phyloP scores from a whole-genome alignment of 2,329 filamentous ascomycete genomes.

The Aspergillus phoenicis region DNA sequence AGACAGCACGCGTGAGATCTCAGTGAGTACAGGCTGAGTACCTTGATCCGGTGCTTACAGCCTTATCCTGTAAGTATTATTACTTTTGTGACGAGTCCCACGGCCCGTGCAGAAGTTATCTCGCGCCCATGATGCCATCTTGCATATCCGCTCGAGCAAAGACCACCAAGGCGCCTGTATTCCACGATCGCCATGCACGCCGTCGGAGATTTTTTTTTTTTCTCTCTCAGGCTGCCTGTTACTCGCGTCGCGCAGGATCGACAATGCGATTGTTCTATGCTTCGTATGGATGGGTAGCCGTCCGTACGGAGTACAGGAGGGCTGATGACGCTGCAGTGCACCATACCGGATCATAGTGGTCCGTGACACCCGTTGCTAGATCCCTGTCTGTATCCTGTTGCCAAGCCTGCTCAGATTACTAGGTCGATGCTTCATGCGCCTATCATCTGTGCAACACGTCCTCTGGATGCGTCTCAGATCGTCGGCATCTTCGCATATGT shows the following conservation, averaged over 20 bases:
- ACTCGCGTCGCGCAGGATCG: constrained; percentile 8
- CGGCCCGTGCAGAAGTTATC: background rate
- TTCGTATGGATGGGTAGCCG: background rate
- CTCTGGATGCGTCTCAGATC: background rate
- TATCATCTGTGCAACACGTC: background rate
- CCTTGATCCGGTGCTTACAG: background rate
- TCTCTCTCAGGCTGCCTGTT: constrained; percentile 1
- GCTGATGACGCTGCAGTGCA: constrained; percentile 1
- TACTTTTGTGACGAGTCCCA: background rate
- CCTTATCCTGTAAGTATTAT: background rate
- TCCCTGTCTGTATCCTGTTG: background rate
- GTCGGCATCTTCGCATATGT: background rate
- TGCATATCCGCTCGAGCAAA: constrained; percentile 4
- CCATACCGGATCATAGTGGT: constrained; percentile 8
- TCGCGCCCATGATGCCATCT: constrained; percentile 8
- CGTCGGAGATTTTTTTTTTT: constrained; percentile 8
- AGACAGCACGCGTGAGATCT: background rate
- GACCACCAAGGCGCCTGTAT: background rate
- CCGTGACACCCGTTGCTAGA: constrained; percentile 5
- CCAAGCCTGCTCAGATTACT: background rate
- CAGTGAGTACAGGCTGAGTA: background rate
- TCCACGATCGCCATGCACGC: background rate
- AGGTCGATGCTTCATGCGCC: background rate
- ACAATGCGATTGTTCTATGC: constrained; percentile 8
- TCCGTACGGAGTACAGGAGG: background rate